Conservation (phyloP, 176 grass and related monocot genomes). For the Aechmea fasciata region DNA sequence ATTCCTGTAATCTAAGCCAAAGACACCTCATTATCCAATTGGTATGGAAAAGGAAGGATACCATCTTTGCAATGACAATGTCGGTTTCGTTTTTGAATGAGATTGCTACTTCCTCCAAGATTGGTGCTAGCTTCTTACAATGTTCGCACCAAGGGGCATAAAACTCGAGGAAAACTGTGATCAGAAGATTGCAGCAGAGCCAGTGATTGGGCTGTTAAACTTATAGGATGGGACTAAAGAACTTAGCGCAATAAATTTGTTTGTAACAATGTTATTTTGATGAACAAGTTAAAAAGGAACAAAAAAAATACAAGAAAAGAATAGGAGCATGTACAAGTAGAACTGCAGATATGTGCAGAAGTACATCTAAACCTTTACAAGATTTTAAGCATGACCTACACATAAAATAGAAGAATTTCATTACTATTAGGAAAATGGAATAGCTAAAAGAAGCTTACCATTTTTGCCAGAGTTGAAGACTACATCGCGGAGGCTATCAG, state of each 20-base stretch:
- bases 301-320: conserved; percentile 2
- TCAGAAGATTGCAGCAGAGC: background rate
- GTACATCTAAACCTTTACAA: too few species aligned
- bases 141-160: conserved; percentile 98
- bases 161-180: conserved; percentile 84
- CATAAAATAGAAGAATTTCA: background rate
- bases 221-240: too few species aligned
- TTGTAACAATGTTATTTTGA: too few species aligned
- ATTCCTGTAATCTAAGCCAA: too few species aligned
- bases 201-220: too few species aligned
- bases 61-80: conserved; percentile 93
- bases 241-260: too few species aligned
- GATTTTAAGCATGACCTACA: too few species aligned
- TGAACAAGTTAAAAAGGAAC: background rate
- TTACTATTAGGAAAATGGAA: background rate
- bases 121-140: conserved; percentile 81
- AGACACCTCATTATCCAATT: too few species aligned
- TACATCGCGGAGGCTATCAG: conserved; percentile 55
- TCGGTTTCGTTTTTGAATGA: conserved; percentile 61
- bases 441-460: conserved; percentile 29
- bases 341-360: too few species aligned
- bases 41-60: conserved; percentile 1
- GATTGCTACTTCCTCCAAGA: conserved; percentile 73
- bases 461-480: conserved; percentile 90
- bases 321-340: too few species aligned